A percentile compares a stretch with the other conserved stretches of the same genome.
phyloP scores from a whole-genome alignment of 345 rosid species.

The Trapa bicornis region DNA sequence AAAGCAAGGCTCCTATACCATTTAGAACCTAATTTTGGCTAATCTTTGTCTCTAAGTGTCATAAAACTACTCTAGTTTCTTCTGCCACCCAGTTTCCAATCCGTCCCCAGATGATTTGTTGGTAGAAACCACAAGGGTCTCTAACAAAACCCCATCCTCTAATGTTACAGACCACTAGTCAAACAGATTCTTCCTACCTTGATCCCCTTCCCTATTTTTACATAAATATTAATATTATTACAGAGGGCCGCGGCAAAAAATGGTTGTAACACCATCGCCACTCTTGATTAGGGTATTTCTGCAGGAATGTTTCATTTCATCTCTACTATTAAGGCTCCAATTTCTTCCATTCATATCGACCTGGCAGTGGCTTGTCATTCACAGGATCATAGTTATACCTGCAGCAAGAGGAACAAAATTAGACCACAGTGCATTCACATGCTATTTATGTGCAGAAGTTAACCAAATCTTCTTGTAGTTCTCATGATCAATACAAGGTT shows the following conservation, averaged over 20 bases:
- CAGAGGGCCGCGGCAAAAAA: constrained; percentile 50
- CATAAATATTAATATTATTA: constrained; percentile 24
- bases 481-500: background rate
- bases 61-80: constrained; percentile 6
- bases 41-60: constrained; percentile 9
- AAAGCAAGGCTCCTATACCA: constrained; percentile 23
- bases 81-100: constrained; percentile 19
- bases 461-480: background rate
- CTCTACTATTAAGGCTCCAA: constrained; percentile 40
- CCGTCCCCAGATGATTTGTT: constrained; percentile 58
- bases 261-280: constrained; percentile 46
- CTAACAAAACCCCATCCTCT: constrained; percentile 32
- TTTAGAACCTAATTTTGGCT: constrained; percentile 28
- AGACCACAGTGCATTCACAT: background rate
- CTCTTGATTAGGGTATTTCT: constrained; percentile 32
- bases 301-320: constrained; percentile 18
- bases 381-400: constrained; percentile 98
- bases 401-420: constrained; percentile 9
- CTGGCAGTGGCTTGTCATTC: constrained; percentile 80
- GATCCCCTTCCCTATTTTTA: constrained; percentile 38
- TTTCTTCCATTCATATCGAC: constrained; percentile 81
- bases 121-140: constrained; percentile 39
- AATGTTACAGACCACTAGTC: constrained; percentile 63
- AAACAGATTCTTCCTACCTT: constrained; percentile 21
- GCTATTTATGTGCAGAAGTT: background rate